Conservation (phyloP, 345 rosid genomes). For the Eucalyptus sp. region DNA sequence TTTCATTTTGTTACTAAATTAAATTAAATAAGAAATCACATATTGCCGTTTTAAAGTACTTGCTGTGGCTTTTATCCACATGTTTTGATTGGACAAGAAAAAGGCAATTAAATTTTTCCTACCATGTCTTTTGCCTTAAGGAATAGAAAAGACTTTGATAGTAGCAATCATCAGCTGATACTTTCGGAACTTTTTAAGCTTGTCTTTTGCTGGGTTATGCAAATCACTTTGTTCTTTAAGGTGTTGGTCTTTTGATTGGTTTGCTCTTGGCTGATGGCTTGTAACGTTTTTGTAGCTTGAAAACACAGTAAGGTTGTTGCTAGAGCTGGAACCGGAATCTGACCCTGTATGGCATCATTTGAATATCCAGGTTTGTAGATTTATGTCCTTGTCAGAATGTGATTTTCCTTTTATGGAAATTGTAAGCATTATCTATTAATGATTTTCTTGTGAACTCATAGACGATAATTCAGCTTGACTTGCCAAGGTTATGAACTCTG, state of each 20-base stretch:
- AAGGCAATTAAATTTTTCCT: background rate
- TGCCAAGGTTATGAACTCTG: background rate
- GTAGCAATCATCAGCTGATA: background rate
- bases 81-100: background rate
- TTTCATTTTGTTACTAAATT: background rate
- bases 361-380: slow-evolving; percentile 62
- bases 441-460: background rate
- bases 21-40: background rate
- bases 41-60: background rate
- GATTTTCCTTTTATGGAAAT: background rate
- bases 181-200: background rate
- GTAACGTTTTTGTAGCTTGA: slow-evolving; percentile 52
- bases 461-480: background rate
- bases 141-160: background rate
- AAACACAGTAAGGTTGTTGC: slow-evolving; percentile 87
- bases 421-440: background rate
- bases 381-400: background rate
- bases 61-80: background rate
- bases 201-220: background rate
- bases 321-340: slow-evolving; percentile 96
- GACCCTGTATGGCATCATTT: slow-evolving; percentile 98
- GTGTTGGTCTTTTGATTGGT: background rate
- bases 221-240: background rate
- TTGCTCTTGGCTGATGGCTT: background rate
- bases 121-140: background rate